Conservation (phyloP, 208 protist genomes). For the Trypanosoma mega region DNA sequence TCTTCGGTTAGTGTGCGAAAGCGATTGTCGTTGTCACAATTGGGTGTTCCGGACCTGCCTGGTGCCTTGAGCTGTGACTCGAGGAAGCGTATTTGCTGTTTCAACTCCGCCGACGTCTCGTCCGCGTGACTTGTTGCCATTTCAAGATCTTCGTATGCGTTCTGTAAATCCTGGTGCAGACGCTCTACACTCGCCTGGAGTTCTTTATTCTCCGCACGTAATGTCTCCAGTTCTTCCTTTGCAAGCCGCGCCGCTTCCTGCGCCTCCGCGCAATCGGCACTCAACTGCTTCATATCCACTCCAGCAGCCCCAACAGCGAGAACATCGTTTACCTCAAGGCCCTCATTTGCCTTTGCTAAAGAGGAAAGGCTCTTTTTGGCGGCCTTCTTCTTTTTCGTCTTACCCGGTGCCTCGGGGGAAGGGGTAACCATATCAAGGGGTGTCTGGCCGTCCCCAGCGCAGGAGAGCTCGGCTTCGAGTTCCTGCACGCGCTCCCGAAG, state of each 20-base stretch:
- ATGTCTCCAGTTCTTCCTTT: slow-evolving; percentile 34
- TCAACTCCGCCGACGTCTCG: slow-evolving; percentile 35
- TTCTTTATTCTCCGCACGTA: slow-evolving; percentile 54
- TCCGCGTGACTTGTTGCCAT: slow-evolving; percentile 33
- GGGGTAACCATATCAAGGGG: slow-evolving; percentile 30
- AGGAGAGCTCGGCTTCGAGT: slow-evolving; percentile 37
- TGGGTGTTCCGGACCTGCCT: slow-evolving; percentile 1
- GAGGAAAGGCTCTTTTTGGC: slow-evolving; percentile 20
- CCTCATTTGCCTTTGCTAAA: slow-evolving; percentile 12
- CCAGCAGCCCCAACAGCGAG: slow-evolving; percentile 2
- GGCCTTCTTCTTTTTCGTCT: slow-evolving; percentile 17
- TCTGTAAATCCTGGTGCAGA: slow-evolving; percentile 43
- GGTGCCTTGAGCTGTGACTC: slow-evolving; percentile 4
- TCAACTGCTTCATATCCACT: background rate
- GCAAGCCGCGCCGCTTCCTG: slow-evolving; percentile 5
- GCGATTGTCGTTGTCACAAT: slow-evolving; percentile 38
- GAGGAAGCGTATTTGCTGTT: slow-evolving; percentile 32
- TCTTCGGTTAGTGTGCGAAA: slow-evolving; percentile 39
- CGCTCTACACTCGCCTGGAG: slow-evolving; percentile 50
- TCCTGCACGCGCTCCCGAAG: slow-evolving; percentile 43
- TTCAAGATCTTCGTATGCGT: slow-evolving; percentile 41
- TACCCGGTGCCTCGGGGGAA: slow-evolving; percentile 19
- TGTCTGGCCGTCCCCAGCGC: slow-evolving; percentile 43
- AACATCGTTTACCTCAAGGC: slow-evolving; percentile 14
- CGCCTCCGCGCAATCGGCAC: background rate